These are phyloP conservation scores for Myrica gale DNA, from an alignment of 306 rosid species.

Conservation along the genomic window DNA sequence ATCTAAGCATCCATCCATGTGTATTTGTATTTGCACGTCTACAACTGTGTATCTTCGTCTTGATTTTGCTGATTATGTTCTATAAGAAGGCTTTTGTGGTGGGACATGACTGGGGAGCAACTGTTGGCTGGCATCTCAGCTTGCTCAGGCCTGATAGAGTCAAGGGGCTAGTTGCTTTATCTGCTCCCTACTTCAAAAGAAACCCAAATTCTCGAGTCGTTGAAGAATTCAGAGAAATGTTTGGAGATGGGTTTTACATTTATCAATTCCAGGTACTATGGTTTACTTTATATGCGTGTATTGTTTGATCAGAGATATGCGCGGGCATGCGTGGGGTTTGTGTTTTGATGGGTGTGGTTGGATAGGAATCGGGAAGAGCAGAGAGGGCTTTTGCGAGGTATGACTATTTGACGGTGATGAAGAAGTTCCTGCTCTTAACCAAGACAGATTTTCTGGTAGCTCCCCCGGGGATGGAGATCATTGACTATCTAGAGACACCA, in stretches of 20 bases:
- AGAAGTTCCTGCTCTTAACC: slow-evolving; percentile 53
- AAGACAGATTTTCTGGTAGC: slow-evolving; percentile 27
- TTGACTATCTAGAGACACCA: slow-evolving; percentile 66
- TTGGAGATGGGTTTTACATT: slow-evolving; percentile 52
- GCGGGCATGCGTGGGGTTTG: background rate
- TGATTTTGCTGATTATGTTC: background rate
- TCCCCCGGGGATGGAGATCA: slow-evolving; percentile 63
- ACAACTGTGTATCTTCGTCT: background rate
- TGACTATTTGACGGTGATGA: slow-evolving; percentile 66
- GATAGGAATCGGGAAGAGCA: slow-evolving; percentile 73
- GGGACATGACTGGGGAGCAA: slow-evolving; percentile 67
- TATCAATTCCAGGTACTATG: slow-evolving; percentile 69
- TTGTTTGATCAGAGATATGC: too few relatives aligned
- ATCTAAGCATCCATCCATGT: background rate
- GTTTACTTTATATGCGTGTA: background rate
- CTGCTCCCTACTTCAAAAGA: slow-evolving; percentile 59
- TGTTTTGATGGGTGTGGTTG: slow-evolving; percentile 22
- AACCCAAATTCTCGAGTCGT: slow-evolving; percentile 39
- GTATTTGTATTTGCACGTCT: background rate
- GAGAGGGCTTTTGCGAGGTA: slow-evolving; percentile 80
- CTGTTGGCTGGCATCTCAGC: slow-evolving; percentile 54
- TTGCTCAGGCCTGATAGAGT: slow-evolving; percentile 72
- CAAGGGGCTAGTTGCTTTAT: slow-evolving; percentile 48
- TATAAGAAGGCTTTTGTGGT: slow-evolving; percentile 56
- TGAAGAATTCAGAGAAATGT: slow-evolving; percentile 33